Conservation (phyloP, 257 asterid species). For the Solanum okadae region DNA sequence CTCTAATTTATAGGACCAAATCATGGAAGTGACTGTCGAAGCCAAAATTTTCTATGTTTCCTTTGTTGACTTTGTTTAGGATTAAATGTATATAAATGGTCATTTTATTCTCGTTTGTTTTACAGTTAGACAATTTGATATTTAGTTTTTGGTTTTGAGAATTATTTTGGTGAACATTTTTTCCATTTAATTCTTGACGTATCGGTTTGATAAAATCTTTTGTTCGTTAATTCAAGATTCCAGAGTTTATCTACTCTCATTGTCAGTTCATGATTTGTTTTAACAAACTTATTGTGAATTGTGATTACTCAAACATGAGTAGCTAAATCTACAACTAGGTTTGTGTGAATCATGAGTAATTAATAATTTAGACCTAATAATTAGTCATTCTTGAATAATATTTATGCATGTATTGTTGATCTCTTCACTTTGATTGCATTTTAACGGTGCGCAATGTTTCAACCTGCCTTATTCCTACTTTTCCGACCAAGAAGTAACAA, state of each 20-base stretch:
- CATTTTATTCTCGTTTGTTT: neutral
- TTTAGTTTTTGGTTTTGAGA: neutral
- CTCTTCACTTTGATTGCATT: neutral
- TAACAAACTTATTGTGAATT: neutral
- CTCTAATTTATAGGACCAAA: neutral
- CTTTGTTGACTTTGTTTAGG: neutral
- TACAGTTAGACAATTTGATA: neutral
- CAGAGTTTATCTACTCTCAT: neutral
- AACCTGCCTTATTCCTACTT: neutral
- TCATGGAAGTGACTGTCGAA: neutral
- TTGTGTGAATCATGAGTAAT: neutral
- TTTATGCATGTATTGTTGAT: too few relatives aligned
- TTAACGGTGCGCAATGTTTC: neutral
- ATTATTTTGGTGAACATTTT: neutral
- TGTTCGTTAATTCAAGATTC: too few relatives aligned
- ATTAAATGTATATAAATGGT: too few relatives aligned
- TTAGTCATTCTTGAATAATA: neutral
- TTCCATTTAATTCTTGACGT: neutral
- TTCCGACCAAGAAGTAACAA: neutral
- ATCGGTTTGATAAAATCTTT: too few relatives aligned
- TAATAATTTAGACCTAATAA: neutral
- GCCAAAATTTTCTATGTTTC: neutral
- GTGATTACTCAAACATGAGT: neutral
- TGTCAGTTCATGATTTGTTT: neutral
- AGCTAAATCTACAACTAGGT: neutral